Conservation (phyloP, 2,329 filamentous ascomycete species). For the Penicillium brasilianum region DNA sequence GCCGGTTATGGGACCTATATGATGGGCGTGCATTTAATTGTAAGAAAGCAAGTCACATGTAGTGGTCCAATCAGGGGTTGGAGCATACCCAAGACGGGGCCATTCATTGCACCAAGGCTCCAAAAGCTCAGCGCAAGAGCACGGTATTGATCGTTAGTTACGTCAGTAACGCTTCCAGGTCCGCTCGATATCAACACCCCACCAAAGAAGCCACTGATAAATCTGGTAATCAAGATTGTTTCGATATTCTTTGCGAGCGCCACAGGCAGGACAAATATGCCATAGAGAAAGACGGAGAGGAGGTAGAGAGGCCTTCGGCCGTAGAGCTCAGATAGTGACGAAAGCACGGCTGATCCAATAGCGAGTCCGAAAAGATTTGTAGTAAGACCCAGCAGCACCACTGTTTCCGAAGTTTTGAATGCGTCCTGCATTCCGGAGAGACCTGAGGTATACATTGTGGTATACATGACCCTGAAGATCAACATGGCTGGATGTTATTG, state of each 20-base stretch:
- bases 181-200: conserved; percentile 76
- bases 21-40: neutral
- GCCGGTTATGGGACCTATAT: conserved; percentile 36
- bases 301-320: conserved; percentile 61
- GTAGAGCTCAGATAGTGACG: conserved; percentile 58
- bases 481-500: neutral
- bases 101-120: conserved; percentile 77
- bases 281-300: conserved; percentile 63
- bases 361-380: conserved; percentile 75
- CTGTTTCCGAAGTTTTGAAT: conserved; percentile 61
- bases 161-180: conserved; percentile 77
- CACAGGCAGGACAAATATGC: conserved; percentile 68
- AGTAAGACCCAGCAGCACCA: conserved; percentile 71
- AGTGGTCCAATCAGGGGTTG: neutral
- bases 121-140: conserved; percentile 80
- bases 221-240: conserved; percentile 23
- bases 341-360: conserved; percentile 67
- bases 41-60: neutral
- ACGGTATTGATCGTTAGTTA: conserved; percentile 72
- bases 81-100: conserved; percentile 47
- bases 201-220: conserved; percentile 58
- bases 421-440: conserved; percentile 69
- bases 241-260: conserved; percentile 57
- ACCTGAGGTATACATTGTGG: conserved; percentile 72
- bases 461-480: conserved; percentile 61